phyloP scores from a whole-genome alignment of 345 rosid genomes.

The Salix suchowensis region DNA sequence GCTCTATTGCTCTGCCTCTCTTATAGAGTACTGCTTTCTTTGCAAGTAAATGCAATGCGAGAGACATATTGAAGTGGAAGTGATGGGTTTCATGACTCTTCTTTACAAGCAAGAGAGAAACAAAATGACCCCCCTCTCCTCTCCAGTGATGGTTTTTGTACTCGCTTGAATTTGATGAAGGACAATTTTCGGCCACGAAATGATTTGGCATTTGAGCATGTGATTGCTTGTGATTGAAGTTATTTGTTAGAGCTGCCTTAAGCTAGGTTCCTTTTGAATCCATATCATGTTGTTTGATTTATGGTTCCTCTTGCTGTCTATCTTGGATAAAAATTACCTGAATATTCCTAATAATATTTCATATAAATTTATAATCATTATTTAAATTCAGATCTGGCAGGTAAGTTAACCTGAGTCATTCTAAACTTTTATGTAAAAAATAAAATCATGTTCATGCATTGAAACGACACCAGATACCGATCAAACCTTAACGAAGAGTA shows the following conservation, averaged over 20 bases:
- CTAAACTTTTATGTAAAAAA: too few species aligned
- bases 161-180: not conserved
- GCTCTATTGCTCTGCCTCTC: not conserved
- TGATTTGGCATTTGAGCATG: not conserved
- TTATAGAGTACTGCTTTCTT: not conserved
- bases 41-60: constrained; percentile 1
- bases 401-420: too few species aligned
- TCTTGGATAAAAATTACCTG: not conserved
- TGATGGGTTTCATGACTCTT: not conserved
- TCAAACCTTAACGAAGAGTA: too few species aligned
- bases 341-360: too few species aligned
- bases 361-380: too few species aligned
- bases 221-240: constrained; percentile 4
- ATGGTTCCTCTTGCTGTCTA: not conserved
- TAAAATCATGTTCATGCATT: too few species aligned
- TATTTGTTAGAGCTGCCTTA: not conserved
- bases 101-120: not conserved
- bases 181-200: not conserved
- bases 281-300: not conserved
- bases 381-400: too few species aligned
- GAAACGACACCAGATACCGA: too few species aligned
- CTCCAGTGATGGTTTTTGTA: not conserved
- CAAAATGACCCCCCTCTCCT: not conserved
- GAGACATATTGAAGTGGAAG: not conserved
- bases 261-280: not conserved